These are phyloP conservation scores for Scopulariopsis brevicaulis DNA, from an alignment of 2,329 filamentous ascomycete genomes.

Conservation along the genomic window DNA sequence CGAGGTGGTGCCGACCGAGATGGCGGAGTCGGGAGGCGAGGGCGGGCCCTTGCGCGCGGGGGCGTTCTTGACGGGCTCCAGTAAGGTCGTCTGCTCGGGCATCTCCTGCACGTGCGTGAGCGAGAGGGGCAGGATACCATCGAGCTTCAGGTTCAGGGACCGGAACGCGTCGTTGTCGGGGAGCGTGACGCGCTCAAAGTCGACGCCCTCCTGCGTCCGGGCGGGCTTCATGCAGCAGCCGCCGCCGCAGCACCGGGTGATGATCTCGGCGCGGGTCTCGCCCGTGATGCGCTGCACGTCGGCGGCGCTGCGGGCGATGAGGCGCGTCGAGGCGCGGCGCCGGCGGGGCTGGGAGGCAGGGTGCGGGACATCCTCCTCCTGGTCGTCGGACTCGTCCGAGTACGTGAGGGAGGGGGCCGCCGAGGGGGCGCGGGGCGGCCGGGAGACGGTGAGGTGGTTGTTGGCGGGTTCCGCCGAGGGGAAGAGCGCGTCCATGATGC, in stretches of 20 bases:
- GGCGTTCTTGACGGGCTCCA: constrained; percentile 38
- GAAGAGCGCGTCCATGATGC: constrained; percentile 19
- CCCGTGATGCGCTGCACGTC: constrained; percentile 55
- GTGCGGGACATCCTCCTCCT: constrained; percentile 31
- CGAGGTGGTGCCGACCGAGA: constrained; percentile 23
- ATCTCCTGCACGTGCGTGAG: constrained; percentile 62
- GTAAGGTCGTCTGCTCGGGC: constrained; percentile 63
- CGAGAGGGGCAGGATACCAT: constrained; percentile 54
- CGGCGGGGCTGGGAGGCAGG: constrained; percentile 30
- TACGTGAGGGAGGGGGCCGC: constrained; percentile 51
- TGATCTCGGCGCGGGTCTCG: constrained; percentile 49
- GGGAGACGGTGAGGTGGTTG: not conserved
- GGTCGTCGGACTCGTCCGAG: constrained; percentile 50
- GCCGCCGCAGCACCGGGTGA: constrained; percentile 52
- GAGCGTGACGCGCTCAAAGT: constrained; percentile 40
- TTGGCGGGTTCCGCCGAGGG: constrained; percentile 12
- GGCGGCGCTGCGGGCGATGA: constrained; percentile 52
- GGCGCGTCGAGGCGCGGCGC: constrained; percentile 57
- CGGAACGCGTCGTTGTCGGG: constrained; percentile 81
- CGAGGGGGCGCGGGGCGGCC: constrained; percentile 24
- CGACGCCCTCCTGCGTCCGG: constrained; percentile 30
- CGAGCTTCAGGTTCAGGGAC: constrained; percentile 66
- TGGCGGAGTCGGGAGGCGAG: constrained; percentile 37
- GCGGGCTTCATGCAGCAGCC: constrained; percentile 47
- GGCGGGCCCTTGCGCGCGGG: constrained; percentile 9